These are phyloP conservation scores for Thelonectria rubi DNA, from an alignment of 2,329 filamentous ascomycete genomes.

Conservation along the genomic window DNA sequence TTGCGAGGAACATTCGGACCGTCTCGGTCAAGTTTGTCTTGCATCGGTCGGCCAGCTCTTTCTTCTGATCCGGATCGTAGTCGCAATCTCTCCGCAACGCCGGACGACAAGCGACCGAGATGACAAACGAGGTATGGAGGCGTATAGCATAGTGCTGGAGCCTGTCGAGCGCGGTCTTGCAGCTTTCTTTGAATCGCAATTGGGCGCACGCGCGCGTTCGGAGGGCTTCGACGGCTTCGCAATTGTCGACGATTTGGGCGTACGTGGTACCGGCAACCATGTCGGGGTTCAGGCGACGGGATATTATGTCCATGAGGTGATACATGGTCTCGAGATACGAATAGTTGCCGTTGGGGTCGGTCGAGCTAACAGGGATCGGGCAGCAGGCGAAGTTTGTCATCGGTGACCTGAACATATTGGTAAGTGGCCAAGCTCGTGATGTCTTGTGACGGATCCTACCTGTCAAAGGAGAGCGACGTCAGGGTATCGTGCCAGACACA, in stretches of 20 bases:
- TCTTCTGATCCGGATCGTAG: slow-evolving; percentile 62
- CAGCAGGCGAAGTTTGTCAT: slow-evolving; percentile 69
- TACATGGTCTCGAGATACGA: slow-evolving; percentile 73
- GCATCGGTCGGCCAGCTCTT: slow-evolving; percentile 65
- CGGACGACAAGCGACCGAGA: slow-evolving; percentile 71
- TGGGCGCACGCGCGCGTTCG: slow-evolving; percentile 59
- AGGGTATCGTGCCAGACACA: slow-evolving; percentile 74
- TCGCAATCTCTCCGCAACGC: slow-evolving; percentile 65
- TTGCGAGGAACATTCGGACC: slow-evolving; percentile 73
- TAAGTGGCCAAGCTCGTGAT: slow-evolving; percentile 23
- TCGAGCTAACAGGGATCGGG: slow-evolving; percentile 59
- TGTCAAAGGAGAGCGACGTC: slow-evolving; percentile 72
- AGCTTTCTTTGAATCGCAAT: slow-evolving; percentile 68
- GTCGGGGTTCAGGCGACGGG: slow-evolving; percentile 65
- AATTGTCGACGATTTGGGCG: slow-evolving; percentile 66
- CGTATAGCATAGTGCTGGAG: slow-evolving; percentile 71
- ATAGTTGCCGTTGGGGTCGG: slow-evolving; percentile 56
- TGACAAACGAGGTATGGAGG: slow-evolving; percentile 72
- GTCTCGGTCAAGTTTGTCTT: slow-evolving; percentile 71
- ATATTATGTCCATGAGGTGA: slow-evolving; percentile 69
- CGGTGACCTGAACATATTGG: slow-evolving; percentile 55
- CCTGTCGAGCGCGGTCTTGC: slow-evolving; percentile 69
- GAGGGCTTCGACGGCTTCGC: slow-evolving; percentile 62
- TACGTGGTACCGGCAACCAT: slow-evolving; percentile 60
- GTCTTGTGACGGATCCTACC: slow-evolving; percentile 49